These are phyloP conservation scores for Pleurotus tuoliensis DNA, from an alignment of 768 basidiomycete species.

Conservation along the genomic window DNA sequence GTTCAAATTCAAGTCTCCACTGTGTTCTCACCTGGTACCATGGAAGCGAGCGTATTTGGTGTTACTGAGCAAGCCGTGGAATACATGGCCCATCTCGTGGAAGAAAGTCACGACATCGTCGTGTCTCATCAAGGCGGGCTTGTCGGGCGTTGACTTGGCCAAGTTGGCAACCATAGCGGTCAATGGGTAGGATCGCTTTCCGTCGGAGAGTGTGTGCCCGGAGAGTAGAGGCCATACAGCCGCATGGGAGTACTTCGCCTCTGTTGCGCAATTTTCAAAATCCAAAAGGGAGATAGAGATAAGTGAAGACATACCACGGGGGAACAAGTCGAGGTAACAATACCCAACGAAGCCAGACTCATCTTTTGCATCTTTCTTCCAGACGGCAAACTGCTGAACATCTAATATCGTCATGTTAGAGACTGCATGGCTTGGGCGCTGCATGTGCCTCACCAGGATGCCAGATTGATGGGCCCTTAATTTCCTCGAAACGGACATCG, in stretches of 20 bases:
- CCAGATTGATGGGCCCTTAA: conserved; percentile 61
- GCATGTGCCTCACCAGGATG: conserved; percentile 55
- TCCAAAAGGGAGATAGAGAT: conserved; percentile 1
- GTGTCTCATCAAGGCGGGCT: conserved; percentile 83
- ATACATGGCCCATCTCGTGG: conserved; percentile 84
- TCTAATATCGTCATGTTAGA: conserved; percentile 35
- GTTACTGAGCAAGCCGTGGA: conserved; percentile 64
- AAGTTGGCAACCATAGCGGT: conserved; percentile 89
- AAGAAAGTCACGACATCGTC: conserved; percentile 89
- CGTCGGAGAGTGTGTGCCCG: conserved; percentile 55
- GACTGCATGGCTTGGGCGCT: not conserved
- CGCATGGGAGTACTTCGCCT: conserved; percentile 80
- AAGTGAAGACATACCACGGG: conserved; percentile 49
- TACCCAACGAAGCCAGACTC: conserved; percentile 76
- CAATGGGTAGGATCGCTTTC: conserved; percentile 67
- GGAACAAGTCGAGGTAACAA: conserved; percentile 86
- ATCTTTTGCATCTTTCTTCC: conserved; percentile 74
- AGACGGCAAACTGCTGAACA: conserved; percentile 80
- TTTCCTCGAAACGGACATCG: conserved; percentile 67
- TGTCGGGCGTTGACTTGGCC: conserved; percentile 76
- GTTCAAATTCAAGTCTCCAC: not conserved
- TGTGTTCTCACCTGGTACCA: conserved; percentile 53
- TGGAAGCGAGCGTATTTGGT: conserved; percentile 79
- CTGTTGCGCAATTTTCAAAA: conserved; percentile 28
- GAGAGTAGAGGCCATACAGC: conserved; percentile 78